Conservation (phyloP, 345 rosid species). For the Mercurialis annua region DNA sequence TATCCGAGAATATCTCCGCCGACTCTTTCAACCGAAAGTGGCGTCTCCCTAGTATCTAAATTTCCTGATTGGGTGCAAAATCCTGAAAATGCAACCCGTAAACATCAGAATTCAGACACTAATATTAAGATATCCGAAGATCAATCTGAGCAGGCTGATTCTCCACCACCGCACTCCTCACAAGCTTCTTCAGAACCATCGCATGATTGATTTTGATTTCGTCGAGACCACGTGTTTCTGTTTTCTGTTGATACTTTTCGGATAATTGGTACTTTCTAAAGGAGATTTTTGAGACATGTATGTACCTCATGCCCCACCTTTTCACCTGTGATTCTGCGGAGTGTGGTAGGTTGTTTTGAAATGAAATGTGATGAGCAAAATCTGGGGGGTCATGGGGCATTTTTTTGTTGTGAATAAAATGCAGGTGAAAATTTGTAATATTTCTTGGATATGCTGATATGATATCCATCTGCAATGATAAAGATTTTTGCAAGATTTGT, state of each 20-base stretch:
- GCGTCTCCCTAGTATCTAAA: slow-evolving; percentile 27
- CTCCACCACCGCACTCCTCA: slow-evolving; percentile 33
- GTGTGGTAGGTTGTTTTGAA: slow-evolving; percentile 29
- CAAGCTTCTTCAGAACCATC: slow-evolving; percentile 36
- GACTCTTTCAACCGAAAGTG: slow-evolving; percentile 28
- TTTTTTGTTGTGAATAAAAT: slow-evolving; percentile 39
- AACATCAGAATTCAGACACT: slow-evolving; percentile 23
- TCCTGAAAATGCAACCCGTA: slow-evolving; percentile 27
- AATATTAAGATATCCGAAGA: slow-evolving; percentile 34
- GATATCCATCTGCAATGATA: slow-evolving; percentile 1
- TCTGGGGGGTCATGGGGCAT: slow-evolving; percentile 28
- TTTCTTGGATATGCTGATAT: slow-evolving; percentile 1
- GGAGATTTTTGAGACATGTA: slow-evolving; percentile 27
- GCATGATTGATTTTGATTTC: slow-evolving; percentile 26
- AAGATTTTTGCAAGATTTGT: not conserved
- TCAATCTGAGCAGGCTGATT: slow-evolving; percentile 25
- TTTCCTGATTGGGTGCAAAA: slow-evolving; percentile 29
- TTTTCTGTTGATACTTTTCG: not conserved
- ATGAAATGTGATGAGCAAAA: slow-evolving; percentile 17
- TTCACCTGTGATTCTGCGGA: slow-evolving; percentile 38
- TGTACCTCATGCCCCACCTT: slow-evolving; percentile 30
- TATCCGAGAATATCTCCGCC: slow-evolving; percentile 36
- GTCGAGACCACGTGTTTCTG: slow-evolving; percentile 7
- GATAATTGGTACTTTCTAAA: slow-evolving; percentile 17
- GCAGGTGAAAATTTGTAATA: slow-evolving; percentile 37